Evolutionary conservation across 2,329 filamentous ascomycete genomes (phyloP).

Genomic region (Penicillium rolfsii): DNA sequence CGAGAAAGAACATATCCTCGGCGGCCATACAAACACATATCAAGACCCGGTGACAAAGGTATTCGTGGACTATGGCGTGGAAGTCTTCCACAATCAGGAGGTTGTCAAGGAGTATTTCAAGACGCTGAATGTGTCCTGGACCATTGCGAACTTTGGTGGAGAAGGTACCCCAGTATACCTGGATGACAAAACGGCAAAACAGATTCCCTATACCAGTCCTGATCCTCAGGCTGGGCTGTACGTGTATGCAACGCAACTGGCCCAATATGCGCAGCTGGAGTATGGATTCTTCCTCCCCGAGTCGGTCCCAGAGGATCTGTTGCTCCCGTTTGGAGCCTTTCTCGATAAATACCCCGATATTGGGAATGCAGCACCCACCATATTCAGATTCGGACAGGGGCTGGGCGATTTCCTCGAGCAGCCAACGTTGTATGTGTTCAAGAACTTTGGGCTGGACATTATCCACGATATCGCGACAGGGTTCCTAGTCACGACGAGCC

Average conservation of each 20-base stretch:
- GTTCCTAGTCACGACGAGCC: slow-evolving; percentile 11
- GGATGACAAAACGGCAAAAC: slow-evolving; percentile 30
- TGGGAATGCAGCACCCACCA: slow-evolving; percentile 45
- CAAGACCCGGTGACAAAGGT: slow-evolving; percentile 31
- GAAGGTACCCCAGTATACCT: slow-evolving; percentile 20
- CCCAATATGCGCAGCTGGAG: slow-evolving; percentile 22
- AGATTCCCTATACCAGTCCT: slow-evolving; percentile 16
- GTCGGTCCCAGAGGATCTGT: slow-evolving; percentile 51
- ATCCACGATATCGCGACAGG: slow-evolving; percentile 11
- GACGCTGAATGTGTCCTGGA: slow-evolving; percentile 33
- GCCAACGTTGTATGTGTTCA: slow-evolving; percentile 24
- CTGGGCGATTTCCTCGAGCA: slow-evolving; percentile 38
- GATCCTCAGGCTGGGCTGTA: neutral
- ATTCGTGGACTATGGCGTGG: slow-evolving; percentile 40
- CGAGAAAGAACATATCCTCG: slow-evolving; percentile 40
- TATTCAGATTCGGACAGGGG: slow-evolving; percentile 50
- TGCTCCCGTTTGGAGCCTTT: slow-evolving; percentile 54
- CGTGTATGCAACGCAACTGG: slow-evolving; percentile 36
- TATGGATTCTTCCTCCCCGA: slow-evolving; percentile 43
- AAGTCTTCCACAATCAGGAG: slow-evolving; percentile 38
- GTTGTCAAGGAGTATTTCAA: slow-evolving; percentile 35
- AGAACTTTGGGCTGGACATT: slow-evolving; percentile 19
- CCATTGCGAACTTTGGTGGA: slow-evolving; percentile 15
- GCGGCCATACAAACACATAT: slow-evolving; percentile 41
- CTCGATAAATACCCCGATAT: slow-evolving; percentile 52